Evolutionary conservation across 805 yeast genomes (phyloP), one percentile per base, ranked within the genome.

Genomic region (Myxozyma melibiosi): DNA sequence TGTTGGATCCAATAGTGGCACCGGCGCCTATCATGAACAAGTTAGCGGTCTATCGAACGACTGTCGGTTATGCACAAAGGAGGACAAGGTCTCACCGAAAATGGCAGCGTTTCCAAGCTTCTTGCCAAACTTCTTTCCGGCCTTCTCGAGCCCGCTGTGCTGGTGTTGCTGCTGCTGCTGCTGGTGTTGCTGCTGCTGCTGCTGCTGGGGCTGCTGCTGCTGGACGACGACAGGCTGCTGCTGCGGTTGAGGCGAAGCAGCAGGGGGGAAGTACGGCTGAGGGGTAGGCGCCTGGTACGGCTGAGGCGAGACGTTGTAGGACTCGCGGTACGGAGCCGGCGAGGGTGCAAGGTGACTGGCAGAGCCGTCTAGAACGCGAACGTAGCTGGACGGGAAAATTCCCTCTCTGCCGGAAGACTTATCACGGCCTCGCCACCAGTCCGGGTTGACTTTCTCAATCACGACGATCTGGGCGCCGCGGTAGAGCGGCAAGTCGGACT

Each of bases 21-120:
- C 98, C 98, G 8, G 96, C 97, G 73, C 97, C 55, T 48, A 16
- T 11, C n/a, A n/a, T n/a, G n/a, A 24, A 1, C 3, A 34, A 3
- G 4, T 24, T 34, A 14, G 31, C 13, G 14, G 14, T 18, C 20
- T 33, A 25, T 6, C 22, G 25, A 13, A 46, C 14, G 14, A 16
- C n/a, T n/a, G n/a, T n/a, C n/a, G n/a, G n/a, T n/a, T n/a, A n/a
- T n/a, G n/a, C n/a, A n/a, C 14, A 16, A 2, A 47, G n/a, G 25
- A 4, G 7, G 16, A 37, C 11, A 16, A 8, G 4, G 24, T 37
- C 52, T 16, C 24, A 51, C 62, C 97, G 64, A 90, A 92, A 47
- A 91, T 82, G 34, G 95, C 91, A n/a, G 97, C 95, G 65, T 90
- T 84, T 58, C 96, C 96, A 57, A 91, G 74, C 72, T 88, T 86